A percentile compares a stretch with the other conserved stretches of the same genome.
Evolutionary conservation across 768 basidiomycete species (phyloP).

Genomic region (Arthromyces matolae): DNA sequence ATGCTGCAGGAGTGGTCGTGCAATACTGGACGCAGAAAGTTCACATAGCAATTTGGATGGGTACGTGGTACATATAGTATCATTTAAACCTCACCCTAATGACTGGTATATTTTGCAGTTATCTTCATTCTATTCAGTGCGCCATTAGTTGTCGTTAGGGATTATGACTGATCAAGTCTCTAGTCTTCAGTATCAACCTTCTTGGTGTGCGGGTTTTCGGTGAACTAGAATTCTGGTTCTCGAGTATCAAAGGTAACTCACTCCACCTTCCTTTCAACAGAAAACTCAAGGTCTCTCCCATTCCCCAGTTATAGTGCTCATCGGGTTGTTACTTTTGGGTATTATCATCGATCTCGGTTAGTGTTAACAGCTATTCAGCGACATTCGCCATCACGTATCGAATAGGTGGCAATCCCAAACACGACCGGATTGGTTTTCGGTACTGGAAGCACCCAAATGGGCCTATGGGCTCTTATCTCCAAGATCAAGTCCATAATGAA

Average conservation of each 20-base stretch:
- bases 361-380: conserved; percentile 9
- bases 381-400: conserved; percentile 12
- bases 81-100: no score
- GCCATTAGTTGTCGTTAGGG: conserved; percentile 10
- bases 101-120: conserved; percentile 30
- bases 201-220: conserved; percentile 66
- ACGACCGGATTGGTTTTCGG: conserved; percentile 47
- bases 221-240: conserved; percentile 74
- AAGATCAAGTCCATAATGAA: conserved; percentile 43
- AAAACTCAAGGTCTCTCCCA: neutral
- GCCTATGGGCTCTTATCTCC: conserved; percentile 54
- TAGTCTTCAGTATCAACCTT: conserved; percentile 54
- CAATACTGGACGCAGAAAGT: conserved; percentile 44
- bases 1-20: conserved; percentile 54
- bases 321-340: conserved; percentile 54
- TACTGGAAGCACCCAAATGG: conserved; percentile 49
- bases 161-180: neutral
- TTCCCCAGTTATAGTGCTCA: conserved; percentile 38
- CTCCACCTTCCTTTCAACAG: neutral
- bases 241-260: conserved; percentile 56
- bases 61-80: conserved; percentile 33
- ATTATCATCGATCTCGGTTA: conserved; percentile 65
- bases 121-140: conserved; percentile 58
- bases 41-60: conserved; percentile 55
- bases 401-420: conserved; percentile 44